Evolutionary conservation across 2,329 filamentous ascomycete species (phyloP), one percentile per base, ranked within the genome.

Genomic region (Verticillium alfalfae): DNA sequence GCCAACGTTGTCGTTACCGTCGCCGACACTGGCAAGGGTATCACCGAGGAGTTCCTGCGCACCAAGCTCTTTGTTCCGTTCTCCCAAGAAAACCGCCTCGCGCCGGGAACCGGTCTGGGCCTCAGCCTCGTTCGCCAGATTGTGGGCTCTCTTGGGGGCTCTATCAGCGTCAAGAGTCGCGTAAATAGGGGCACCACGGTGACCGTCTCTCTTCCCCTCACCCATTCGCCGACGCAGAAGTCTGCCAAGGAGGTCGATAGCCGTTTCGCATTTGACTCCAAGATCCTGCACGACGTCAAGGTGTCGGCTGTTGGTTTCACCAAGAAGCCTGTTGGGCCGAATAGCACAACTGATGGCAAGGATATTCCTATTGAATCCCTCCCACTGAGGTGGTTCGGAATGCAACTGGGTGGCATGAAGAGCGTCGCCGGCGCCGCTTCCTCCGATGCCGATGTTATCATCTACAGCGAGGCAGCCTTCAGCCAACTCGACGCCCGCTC

Each of bases 1-100:
- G 73, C 13, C 39, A 62, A 57, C 58, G 58, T 64, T 13, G 58
- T 73, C 1, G 66, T 84, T 34, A 82, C 77, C 0, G 81, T 89
- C 13, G 77, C 79, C 0, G 87, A 90, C 67, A 86, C 86, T 2
- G 87, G 87, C 1, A 80, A 80, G 60, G 87, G 87, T 6, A 89
- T 89, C 61, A 82, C 79, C 0, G 76, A 81, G 26, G 82, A 87
- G 12, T 89, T 85, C 65, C 72, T 88, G 36, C 77, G 81, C 49
- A 81, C 81, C 12, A 79, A 80, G 57, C 71, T 88, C 0, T 89
- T 86, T 67, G 84, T 81, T 0, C 84, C 85, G 0, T 88, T 88
- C 62, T 73, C 79, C 0, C 87, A 89, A 66, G 87, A 89, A 66
- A 80, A 88, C 57, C 73, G 76, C 0, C 71, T 89, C 13, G 78